Conservation (phyloP, 164 flowering plant genomes). For the Chimonanthus praecox region DNA sequence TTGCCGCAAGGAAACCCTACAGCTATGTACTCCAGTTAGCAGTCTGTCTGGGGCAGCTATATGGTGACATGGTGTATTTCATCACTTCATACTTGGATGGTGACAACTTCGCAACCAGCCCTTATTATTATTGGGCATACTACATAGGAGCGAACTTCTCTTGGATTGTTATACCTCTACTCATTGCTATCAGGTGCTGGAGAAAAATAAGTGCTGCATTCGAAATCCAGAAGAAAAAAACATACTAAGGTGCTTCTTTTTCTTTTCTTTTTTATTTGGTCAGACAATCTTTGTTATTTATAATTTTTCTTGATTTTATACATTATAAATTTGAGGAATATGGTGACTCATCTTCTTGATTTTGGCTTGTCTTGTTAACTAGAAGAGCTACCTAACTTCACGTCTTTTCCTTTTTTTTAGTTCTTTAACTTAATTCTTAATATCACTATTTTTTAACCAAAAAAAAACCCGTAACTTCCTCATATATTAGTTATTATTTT, state of each 20-base stretch:
- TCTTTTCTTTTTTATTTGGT: background rate
- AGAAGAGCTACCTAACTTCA: background rate
- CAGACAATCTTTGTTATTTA: background rate
- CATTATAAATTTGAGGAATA: background rate
- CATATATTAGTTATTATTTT: background rate
- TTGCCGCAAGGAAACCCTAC: constrained; percentile 58
- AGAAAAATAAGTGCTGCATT: constrained; percentile 60
- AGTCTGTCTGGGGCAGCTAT: constrained; percentile 83
- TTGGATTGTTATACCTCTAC: constrained; percentile 74
- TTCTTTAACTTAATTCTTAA: no score
- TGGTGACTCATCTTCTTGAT: background rate
- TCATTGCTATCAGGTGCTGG: constrained; percentile 69
- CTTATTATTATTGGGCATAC: constrained; percentile 62
- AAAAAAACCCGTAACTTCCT: background rate
- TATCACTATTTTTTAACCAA: no score
- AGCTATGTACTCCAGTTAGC: constrained; percentile 74
- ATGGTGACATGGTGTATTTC: constrained; percentile 65
- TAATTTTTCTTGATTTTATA: background rate
- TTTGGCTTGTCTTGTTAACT: background rate
- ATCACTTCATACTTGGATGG: constrained; percentile 71
- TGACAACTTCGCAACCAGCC: constrained; percentile 63
- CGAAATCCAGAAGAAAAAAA: constrained; percentile 36
- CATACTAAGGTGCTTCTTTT: constrained; percentile 23
- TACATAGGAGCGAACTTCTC: constrained; percentile 57
- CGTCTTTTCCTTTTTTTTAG: background rate